These are phyloP conservation scores for Trichoderma citrinoviride DNA, from an alignment of 2,329 filamentous ascomycete species.

Conservation along the genomic window DNA sequence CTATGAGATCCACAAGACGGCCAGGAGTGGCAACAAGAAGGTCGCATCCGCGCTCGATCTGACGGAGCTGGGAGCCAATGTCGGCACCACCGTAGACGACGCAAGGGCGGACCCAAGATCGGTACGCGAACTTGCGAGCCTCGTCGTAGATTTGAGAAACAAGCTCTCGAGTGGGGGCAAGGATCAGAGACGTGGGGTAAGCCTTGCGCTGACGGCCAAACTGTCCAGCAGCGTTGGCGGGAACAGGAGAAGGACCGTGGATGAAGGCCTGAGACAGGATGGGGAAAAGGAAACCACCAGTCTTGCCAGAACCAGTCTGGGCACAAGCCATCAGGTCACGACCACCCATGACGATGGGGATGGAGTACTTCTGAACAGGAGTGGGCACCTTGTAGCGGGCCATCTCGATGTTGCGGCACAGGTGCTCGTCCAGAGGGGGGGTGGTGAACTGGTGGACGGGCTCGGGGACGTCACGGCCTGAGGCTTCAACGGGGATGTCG, in stretches of 20 bases:
- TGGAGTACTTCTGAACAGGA: conserved; percentile 98
- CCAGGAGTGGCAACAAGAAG: conserved; percentile 94
- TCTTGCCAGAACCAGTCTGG: conserved; percentile 99
- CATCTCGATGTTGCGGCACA: conserved; percentile 88
- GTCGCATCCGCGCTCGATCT: conserved; percentile 97
- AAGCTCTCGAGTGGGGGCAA: conserved; percentile 95
- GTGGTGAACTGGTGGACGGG: conserved; percentile 88
- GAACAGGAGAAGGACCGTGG: conserved; percentile 73
- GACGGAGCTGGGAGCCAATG: conserved; percentile 94
- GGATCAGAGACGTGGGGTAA: conserved; percentile 91
- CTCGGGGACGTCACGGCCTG: conserved; percentile 88
- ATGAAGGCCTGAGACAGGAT: conserved; percentile 97
- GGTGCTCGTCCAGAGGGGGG: conserved; percentile 91
- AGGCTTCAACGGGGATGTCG: conserved; percentile 97
- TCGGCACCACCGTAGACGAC: conserved; percentile 99
- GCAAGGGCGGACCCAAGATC: conserved; percentile 97
- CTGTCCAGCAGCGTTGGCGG: conserved; percentile 62
- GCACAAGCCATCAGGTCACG: conserved; percentile 99
- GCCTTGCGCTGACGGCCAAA: conserved; percentile 96
- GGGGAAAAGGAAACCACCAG: conserved; percentile 98
- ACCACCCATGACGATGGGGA: conserved; percentile 96
- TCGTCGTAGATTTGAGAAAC: conserved; percentile 99
- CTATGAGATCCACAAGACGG: conserved; percentile 95
- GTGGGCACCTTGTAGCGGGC: conserved; percentile 95
- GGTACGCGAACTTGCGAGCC: conserved; percentile 96